Evolutionary conservation across 768 basidiomycete genomes (phyloP).

Genomic region (Amylocystis lapponica): DNA sequence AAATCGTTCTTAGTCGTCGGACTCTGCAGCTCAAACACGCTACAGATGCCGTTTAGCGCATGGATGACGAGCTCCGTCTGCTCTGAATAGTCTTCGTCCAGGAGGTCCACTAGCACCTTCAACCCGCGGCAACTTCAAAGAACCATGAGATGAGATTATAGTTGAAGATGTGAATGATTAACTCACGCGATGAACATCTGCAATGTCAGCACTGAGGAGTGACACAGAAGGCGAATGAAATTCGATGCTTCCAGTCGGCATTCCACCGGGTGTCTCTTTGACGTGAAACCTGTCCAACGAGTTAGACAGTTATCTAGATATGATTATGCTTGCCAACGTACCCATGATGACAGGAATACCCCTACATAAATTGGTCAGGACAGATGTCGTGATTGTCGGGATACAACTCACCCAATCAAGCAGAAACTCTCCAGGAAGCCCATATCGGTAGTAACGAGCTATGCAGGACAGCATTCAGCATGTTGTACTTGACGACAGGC

Average conservation of each 20-base stretch:
- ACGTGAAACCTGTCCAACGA: slow-evolving; percentile 66
- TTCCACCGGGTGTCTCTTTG: slow-evolving; percentile 89
- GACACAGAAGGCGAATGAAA: slow-evolving; percentile 88
- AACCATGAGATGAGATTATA: not conserved
- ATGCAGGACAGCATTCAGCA: not conserved
- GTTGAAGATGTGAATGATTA: not conserved
- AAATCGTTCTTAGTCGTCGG: slow-evolving; percentile 98
- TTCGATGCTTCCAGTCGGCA: slow-evolving; percentile 94
- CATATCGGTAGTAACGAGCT: slow-evolving; percentile 59
- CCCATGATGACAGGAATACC: slow-evolving; percentile 97
- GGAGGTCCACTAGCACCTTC: slow-evolving; percentile 88
- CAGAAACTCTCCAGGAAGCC: slow-evolving; percentile 94
- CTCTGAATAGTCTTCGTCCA: slow-evolving; percentile 93
- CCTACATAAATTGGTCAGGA: slow-evolving; percentile 33
- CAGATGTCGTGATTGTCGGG: not conserved
- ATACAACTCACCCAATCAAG: slow-evolving; percentile 63
- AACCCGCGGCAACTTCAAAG: slow-evolving; percentile 80
- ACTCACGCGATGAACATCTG: slow-evolving; percentile 99
- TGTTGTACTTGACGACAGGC: not conserved
- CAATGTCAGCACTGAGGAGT: slow-evolving; percentile 87
- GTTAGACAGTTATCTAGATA: not conserved
- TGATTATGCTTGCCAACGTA: slow-evolving; percentile 25
- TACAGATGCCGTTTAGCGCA: slow-evolving; percentile 90
- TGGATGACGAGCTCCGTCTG: slow-evolving; percentile 89
- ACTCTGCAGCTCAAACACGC: slow-evolving; percentile 93